Evolutionary conservation across 2,329 filamentous ascomycete species (phyloP).

Genomic region (Ascochyta pisi): DNA sequence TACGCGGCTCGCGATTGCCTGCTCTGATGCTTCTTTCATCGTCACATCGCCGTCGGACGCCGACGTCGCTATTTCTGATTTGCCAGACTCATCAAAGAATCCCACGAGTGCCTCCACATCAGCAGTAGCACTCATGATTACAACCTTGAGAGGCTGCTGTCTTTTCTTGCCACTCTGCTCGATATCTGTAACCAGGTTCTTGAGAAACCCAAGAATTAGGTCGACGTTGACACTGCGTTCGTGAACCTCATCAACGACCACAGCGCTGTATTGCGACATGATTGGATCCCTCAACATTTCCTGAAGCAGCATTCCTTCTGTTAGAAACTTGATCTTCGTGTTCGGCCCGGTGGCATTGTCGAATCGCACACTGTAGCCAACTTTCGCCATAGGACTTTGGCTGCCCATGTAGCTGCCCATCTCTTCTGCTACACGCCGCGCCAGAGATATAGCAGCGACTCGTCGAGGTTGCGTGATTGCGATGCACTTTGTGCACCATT

Average conservation of each 20-base stretch:
- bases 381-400: slow-evolving; percentile 66
- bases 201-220: slow-evolving; percentile 85
- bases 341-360: slow-evolving; percentile 83
- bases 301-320: slow-evolving; percentile 94
- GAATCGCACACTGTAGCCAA: slow-evolving; percentile 95
- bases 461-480: slow-evolving; percentile 93
- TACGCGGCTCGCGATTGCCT: slow-evolving; percentile 7
- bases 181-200: slow-evolving; percentile 71
- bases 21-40: background rate
- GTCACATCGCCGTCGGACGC: slow-evolving; percentile 5
- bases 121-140: slow-evolving; percentile 97
- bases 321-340: slow-evolving; percentile 91
- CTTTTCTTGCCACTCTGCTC: slow-evolving; percentile 69
- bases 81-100: slow-evolving; percentile 69
- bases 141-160: slow-evolving; percentile 74
- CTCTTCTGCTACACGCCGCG: slow-evolving; percentile 85
- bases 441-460: slow-evolving; percentile 91
- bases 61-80: slow-evolving; percentile 20
- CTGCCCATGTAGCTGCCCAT: slow-evolving; percentile 70
- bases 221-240: slow-evolving; percentile 96
- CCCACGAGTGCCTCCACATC: slow-evolving; percentile 78
- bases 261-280: slow-evolving; percentile 83
- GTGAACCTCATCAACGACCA: slow-evolving; percentile 96
- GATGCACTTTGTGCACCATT: slow-evolving; percentile 81
- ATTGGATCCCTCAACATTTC: slow-evolving; percentile 87